Evolutionary conservation across 2,329 filamentous ascomycete genomes (phyloP).

Genomic region (Tolypocladium amazonense): DNA sequence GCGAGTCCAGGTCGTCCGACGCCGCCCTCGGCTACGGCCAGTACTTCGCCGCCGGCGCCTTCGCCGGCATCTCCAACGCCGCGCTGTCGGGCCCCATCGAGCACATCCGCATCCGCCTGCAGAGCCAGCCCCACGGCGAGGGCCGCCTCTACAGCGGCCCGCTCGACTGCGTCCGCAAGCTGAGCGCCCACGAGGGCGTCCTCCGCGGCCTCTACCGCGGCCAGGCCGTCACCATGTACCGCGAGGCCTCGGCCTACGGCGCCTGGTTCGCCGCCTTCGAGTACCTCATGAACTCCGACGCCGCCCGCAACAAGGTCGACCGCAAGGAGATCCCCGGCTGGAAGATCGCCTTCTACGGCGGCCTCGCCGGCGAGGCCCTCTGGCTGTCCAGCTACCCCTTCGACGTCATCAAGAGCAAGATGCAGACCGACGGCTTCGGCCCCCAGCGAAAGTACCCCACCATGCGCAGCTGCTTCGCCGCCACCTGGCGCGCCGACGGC

Average conservation of each 20-base stretch:
- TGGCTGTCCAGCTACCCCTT: conserved; percentile 94
- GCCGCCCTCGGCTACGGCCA: conserved; percentile 62
- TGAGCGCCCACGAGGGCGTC: conserved; percentile 54
- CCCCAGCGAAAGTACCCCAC: conserved; percentile 57
- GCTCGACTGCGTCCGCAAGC: conserved; percentile 80
- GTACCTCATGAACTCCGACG: conserved; percentile 90
- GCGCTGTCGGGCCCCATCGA: conserved; percentile 86
- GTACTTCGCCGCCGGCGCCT: conserved; percentile 85
- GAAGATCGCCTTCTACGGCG: conserved; percentile 88
- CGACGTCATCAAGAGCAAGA: conserved; percentile 98
- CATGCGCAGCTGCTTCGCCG: conserved; percentile 82
- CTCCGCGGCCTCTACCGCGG: conserved; percentile 75
- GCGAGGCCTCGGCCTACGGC: conserved; percentile 92
- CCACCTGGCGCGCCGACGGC: conserved; percentile 72
- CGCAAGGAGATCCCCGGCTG: conserved; percentile 69
- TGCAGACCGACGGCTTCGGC: conserved; percentile 95
- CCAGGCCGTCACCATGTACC: conserved; percentile 70
- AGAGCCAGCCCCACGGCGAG: conserved; percentile 88
- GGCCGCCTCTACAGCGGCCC: conserved; percentile 72
- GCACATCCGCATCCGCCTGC: conserved; percentile 89
- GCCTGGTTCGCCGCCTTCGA: conserved; percentile 94
- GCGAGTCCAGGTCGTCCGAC: conserved; percentile 32
- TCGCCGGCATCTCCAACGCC: conserved; percentile 85
- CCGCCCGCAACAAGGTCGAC: conserved; percentile 61
- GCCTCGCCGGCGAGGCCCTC: conserved; percentile 83